Conservation (phyloP, 352 stramenopile genomes). For the Hyaloperonospora brassicae region DNA sequence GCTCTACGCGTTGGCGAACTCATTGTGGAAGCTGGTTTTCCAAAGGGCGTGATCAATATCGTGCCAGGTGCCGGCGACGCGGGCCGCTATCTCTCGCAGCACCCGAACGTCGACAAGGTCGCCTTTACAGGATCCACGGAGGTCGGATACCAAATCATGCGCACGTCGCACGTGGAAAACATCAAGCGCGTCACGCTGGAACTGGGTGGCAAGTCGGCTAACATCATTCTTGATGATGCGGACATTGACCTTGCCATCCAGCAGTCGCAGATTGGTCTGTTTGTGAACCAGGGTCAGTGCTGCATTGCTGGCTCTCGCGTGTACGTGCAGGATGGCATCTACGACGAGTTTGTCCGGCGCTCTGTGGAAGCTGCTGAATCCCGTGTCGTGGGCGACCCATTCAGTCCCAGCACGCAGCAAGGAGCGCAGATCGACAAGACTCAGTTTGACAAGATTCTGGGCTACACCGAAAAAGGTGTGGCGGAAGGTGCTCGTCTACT, state of each 20-base stretch:
- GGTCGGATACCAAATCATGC: too few relatives aligned
- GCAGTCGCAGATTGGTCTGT: slow-evolving; percentile 44
- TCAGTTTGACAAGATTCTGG: slow-evolving; percentile 81
- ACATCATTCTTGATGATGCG: slow-evolving; percentile 60
- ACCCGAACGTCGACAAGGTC: too few relatives aligned
- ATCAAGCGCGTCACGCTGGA: slow-evolving; percentile 71
- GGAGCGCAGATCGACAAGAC: slow-evolving; percentile 59
- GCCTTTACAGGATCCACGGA: too few relatives aligned
- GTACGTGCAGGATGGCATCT: slow-evolving; percentile 42
- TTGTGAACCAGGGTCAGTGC: slow-evolving; percentile 82
- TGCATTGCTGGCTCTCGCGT: slow-evolving; percentile 55
- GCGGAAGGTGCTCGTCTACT: slow-evolving; percentile 80
- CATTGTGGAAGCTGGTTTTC: slow-evolving; percentile 66
- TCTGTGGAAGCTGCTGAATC: slow-evolving; percentile 45
- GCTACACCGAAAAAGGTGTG: slow-evolving; percentile 70
- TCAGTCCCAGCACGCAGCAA: slow-evolving; percentile 30
- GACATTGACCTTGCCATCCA: slow-evolving; percentile 37
- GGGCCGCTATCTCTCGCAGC: too few relatives aligned
- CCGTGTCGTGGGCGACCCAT: slow-evolving; percentile 49
- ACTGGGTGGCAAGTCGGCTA: slow-evolving; percentile 63
- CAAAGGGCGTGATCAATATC: slow-evolving; percentile 78
- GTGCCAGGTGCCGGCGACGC: slow-evolving; percentile 37
- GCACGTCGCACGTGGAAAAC: slow-evolving; percentile 19
- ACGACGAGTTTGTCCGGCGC: slow-evolving; percentile 79
- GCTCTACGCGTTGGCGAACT: slow-evolving; percentile 78